phyloP scores from a whole-genome alignment of 73 alveolate genomes.

The Vitrella brassicaformis region DNA sequence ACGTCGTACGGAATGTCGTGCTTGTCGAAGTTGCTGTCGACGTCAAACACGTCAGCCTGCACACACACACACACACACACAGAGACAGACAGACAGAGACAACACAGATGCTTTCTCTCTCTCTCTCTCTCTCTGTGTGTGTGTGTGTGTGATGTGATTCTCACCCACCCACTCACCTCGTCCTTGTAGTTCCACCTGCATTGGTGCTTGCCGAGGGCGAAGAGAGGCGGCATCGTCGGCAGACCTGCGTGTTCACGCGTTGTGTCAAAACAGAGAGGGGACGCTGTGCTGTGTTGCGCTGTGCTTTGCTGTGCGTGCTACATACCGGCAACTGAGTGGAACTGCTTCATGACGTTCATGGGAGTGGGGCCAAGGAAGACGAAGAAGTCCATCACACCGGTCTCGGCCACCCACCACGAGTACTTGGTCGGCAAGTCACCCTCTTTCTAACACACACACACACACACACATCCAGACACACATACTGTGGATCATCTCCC shows the following conservation, averaged over 20 bases:
- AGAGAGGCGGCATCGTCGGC: conserved; percentile 25
- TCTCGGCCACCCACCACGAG: conserved; percentile 29
- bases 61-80: too few relatives aligned
- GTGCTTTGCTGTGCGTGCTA: too few relatives aligned
- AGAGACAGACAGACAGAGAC: too few relatives aligned
- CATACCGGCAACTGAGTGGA: conserved; percentile 6
- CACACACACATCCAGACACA: too few relatives aligned
- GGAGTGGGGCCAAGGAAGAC: conserved; percentile 31
- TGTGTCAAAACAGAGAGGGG: too few relatives aligned
- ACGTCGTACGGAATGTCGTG: conserved; percentile 50
- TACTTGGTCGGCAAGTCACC: too few relatives aligned
- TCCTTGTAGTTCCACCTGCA: conserved; percentile 28
- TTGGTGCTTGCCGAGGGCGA: conserved; percentile 31
- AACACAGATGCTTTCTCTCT: neutral
- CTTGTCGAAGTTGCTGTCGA: conserved; percentile 19
- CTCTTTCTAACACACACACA: too few relatives aligned
- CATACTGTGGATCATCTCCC: too few relatives aligned
- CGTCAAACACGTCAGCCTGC: neutral
- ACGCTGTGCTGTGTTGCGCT: too few relatives aligned
- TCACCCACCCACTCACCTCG: neutral
- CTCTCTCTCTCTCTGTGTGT: neutral
- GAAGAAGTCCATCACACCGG: conserved; percentile 22
- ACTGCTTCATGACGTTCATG: conserved; percentile 6
- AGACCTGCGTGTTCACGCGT: neutral
- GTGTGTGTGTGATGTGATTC: neutral